Evolutionary conservation across 805 yeast species (phyloP).

Genomic region (Ogataea henricii): DNA sequence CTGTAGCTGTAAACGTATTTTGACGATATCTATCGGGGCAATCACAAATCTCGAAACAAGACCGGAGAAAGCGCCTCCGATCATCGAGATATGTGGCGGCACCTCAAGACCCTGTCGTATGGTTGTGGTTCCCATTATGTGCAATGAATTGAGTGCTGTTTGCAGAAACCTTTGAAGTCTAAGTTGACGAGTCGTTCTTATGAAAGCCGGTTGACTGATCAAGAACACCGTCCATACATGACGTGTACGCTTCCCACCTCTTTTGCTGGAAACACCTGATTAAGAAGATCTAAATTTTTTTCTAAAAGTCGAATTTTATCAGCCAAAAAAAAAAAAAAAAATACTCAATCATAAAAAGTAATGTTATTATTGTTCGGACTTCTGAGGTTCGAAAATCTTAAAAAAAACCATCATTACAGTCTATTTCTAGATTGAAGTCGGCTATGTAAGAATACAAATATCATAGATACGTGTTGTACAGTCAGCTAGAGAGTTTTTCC

Average conservation of each 20-base stretch:
- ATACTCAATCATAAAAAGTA: neutral
- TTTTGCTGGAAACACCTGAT: too few relatives aligned
- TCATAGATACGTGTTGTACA: neutral
- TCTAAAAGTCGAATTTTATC: too few relatives aligned
- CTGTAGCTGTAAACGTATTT: slow-evolving; percentile 72
- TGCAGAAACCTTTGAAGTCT: neutral
- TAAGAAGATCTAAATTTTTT: too few relatives aligned
- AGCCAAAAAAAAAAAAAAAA: neutral
- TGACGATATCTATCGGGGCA: slow-evolving; percentile 80
- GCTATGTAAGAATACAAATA: neutral
- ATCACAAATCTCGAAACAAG: slow-evolving; percentile 49
- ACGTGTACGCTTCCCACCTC: too few relatives aligned
- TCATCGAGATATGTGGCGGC: slow-evolving; percentile 51
- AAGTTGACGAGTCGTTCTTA: neutral
- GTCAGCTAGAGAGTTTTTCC: slow-evolving; percentile 36
- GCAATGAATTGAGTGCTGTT: neutral
- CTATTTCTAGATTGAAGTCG: neutral
- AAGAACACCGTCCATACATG: neutral
- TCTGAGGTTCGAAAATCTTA: neutral
- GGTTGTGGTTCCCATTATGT: slow-evolving; percentile 21
- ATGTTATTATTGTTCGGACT: neutral
- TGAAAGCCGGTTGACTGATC: neutral
- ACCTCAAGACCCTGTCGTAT: slow-evolving; percentile 49
- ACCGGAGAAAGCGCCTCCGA: slow-evolving; percentile 77
- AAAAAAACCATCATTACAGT: too few relatives aligned